Conservation (phyloP, 2,329 filamentous ascomycete genomes). For the Myriosclerotinia duriaeana region DNA sequence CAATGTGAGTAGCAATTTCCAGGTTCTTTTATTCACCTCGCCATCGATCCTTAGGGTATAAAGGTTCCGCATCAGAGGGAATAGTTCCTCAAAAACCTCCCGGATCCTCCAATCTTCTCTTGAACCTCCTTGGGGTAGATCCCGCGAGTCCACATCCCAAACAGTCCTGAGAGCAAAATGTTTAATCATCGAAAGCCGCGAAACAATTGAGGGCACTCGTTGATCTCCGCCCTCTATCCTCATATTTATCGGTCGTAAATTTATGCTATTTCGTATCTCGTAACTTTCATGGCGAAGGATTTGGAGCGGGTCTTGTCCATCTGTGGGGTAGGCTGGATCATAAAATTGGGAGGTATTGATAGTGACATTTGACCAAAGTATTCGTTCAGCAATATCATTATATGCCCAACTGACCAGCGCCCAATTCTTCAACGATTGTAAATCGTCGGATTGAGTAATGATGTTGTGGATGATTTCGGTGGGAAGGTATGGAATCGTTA, state of each 20-base stretch:
- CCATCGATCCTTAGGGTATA: slow-evolving; percentile 19
- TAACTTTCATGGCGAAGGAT: slow-evolving; percentile 19
- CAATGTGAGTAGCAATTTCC: slow-evolving; percentile 14
- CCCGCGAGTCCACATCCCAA: slow-evolving; percentile 23
- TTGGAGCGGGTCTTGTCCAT: slow-evolving; percentile 16
- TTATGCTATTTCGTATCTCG: slow-evolving; percentile 1
- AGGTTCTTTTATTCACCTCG: slow-evolving; percentile 20
- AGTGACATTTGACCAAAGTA: slow-evolving; percentile 23
- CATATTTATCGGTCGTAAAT: not conserved
- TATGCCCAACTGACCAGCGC: slow-evolving; percentile 15
- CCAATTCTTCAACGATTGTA: slow-evolving; percentile 25
- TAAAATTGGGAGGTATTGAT: slow-evolving; percentile 24
- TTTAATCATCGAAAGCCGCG: slow-evolving; percentile 16
- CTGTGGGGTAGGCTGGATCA: slow-evolving; percentile 15
- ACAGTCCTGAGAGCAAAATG: slow-evolving; percentile 21
- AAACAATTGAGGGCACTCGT: slow-evolving; percentile 19
- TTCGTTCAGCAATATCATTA: slow-evolving; percentile 22
- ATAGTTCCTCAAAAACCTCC: slow-evolving; percentile 1
- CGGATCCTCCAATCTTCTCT: slow-evolving; percentile 13
- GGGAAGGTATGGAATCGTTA: slow-evolving; percentile 18
- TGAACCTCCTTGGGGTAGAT: slow-evolving; percentile 16
- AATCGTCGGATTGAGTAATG: slow-evolving; percentile 20
- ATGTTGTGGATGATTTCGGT: slow-evolving; percentile 22
- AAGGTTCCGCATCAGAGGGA: slow-evolving; percentile 18
- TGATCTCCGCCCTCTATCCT: slow-evolving; percentile 1